Conservation (phyloP, 176 grass and related monocot genomes). For the Poa pratensis region DNA sequence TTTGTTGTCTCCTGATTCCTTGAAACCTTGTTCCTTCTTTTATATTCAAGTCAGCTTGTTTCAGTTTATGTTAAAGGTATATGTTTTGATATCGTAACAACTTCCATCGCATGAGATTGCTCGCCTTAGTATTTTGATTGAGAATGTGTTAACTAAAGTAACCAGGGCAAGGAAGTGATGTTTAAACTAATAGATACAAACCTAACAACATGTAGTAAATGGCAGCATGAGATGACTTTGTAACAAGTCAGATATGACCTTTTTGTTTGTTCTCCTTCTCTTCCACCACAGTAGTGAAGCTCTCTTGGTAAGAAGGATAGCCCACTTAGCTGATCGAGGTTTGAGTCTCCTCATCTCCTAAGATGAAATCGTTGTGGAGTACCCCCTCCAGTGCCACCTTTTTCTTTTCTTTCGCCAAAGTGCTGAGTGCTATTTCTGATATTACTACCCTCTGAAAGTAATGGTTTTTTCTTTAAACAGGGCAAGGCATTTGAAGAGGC, state of each 20-base stretch:
- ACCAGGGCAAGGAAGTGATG: neutral
- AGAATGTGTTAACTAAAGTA: neutral
- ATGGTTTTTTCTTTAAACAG: slow-evolving; percentile 30
- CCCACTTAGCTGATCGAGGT: neutral
- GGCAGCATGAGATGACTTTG: neutral
- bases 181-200: neutral
- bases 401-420: neutral
- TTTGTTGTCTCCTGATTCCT: slow-evolving; percentile 39
- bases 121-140: neutral
- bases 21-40: neutral
- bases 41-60: neutral
- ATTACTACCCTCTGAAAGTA: too few species aligned
- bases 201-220: neutral
- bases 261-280: neutral
- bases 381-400: neutral
- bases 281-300: neutral
- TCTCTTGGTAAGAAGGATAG: neutral
- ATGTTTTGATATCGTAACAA: neutral
- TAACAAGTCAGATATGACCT: neutral
- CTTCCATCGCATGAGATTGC: neutral
- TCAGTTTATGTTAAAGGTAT: neutral
- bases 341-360: neutral
- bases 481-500: slow-evolving; percentile 74
- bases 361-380: neutral
- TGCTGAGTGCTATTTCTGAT: too few species aligned